Percentiles rank a stretch among this genome's conserved stretches.
phyloP scores from a whole-genome alignment of 2,329 filamentous ascomycete species.

The Raffaelea ambrosiae region DNA sequence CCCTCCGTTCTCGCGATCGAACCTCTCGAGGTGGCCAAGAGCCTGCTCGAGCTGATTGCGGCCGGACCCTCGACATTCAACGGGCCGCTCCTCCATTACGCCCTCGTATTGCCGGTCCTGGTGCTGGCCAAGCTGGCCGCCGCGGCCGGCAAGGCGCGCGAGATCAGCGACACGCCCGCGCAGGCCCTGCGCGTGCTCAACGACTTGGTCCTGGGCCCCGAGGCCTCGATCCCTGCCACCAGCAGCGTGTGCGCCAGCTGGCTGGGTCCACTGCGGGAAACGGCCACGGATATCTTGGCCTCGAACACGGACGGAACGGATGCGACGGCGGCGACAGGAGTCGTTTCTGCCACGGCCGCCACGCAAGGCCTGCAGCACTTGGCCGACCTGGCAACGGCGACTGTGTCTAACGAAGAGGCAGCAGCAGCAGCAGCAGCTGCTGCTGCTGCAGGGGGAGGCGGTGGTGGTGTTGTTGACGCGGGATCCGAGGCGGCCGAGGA shows the following conservation, averaged over 20 bases:
- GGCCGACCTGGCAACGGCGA: constrained; percentile 34
- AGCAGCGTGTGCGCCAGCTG: background rate
- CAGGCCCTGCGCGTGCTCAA: constrained; percentile 40
- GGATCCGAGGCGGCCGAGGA: constrained; percentile 10
- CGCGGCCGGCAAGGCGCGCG: constrained; percentile 39
- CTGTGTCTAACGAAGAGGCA: constrained; percentile 5
- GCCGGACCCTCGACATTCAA: background rate
- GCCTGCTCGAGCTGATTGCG: constrained; percentile 47
- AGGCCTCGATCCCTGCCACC: constrained; percentile 17
- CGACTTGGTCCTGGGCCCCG: constrained; percentile 45
- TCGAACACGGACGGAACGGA: constrained; percentile 15
- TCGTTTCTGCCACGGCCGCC: constrained; percentile 25
- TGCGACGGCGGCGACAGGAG: constrained; percentile 22
- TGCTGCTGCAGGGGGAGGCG: too few relatives aligned
- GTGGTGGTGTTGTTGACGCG: background rate
- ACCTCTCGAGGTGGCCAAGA: constrained; percentile 50
- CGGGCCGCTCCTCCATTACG: background rate
- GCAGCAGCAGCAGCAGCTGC: too few relatives aligned
- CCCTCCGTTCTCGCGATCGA: constrained; percentile 46
- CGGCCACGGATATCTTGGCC: constrained; percentile 1
- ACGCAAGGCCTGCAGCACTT: constrained; percentile 47
- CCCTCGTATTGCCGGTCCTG: background rate
- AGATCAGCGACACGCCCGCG: constrained; percentile 26
- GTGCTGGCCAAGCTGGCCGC: constrained; percentile 53
- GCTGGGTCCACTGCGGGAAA: constrained; percentile 1